Evolutionary conservation across 345 rosid genomes (phyloP).

Genomic region (Dimocarpus longan): DNA sequence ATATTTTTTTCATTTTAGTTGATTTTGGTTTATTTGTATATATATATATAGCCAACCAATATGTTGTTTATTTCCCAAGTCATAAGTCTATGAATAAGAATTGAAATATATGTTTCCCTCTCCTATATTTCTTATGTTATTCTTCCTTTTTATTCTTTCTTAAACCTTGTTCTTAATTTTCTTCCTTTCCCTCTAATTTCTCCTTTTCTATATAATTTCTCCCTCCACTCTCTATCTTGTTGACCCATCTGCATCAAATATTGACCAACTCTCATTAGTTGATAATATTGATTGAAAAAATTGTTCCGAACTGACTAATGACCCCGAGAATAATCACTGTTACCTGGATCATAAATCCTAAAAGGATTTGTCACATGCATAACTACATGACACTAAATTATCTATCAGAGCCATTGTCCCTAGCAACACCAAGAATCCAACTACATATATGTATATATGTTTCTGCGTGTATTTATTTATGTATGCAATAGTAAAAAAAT

Average conservation of each 20-base stretch:
- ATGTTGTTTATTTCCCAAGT: background rate
- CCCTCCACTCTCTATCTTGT: background rate
- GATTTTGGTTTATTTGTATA: no score
- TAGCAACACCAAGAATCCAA: background rate
- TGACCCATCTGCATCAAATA: background rate
- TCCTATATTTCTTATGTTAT: no score
- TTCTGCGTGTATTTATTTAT: background rate
- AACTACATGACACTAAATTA: background rate
- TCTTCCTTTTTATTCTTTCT: background rate
- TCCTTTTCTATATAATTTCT: background rate
- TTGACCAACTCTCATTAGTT: background rate
- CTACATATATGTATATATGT: background rate
- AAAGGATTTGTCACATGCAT: background rate
- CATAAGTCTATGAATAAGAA: no score
- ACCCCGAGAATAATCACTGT: background rate
- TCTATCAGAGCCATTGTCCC: background rate
- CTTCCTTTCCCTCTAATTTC: background rate
- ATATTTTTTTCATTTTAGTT: background rate
- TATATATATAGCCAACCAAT: background rate
- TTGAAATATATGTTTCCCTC: no score
- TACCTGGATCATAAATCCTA: background rate
- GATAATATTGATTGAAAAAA: background rate
- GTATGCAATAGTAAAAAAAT: background rate
- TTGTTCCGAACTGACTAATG: no score
- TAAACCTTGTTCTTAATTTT: background rate